Evolutionary conservation across 2,329 filamentous ascomycete genomes (phyloP).

Genomic region (Colletotrichum sp.): DNA sequence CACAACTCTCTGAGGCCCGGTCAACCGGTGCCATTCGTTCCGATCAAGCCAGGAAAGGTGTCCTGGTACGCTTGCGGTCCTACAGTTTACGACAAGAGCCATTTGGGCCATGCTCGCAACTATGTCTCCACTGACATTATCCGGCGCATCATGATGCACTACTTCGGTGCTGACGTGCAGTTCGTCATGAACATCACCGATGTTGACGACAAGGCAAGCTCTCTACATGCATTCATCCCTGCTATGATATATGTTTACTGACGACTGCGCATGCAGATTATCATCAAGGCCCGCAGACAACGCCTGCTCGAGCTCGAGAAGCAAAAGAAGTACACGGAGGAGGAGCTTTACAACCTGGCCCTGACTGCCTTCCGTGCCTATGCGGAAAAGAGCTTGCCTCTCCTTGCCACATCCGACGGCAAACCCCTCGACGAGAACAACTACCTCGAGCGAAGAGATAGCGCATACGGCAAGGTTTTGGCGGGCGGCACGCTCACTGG

Average conservation of each 20-base stretch:
- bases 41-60: constrained; percentile 73
- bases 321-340: constrained; percentile 66
- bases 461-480: constrained; percentile 59
- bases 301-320: constrained; percentile 80
- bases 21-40: constrained; percentile 75
- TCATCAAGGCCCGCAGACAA: constrained; percentile 73
- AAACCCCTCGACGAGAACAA: constrained; percentile 52
- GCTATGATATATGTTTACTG: not conserved
- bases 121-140: constrained; percentile 93
- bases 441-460: constrained; percentile 55
- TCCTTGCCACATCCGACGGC: constrained; percentile 49
- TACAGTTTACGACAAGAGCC: constrained; percentile 83
- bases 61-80: constrained; percentile 92
- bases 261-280: constrained; percentile 46
- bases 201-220: constrained; percentile 72
- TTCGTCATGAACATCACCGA: constrained; percentile 97
- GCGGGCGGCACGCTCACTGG: constrained; percentile 60
- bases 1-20: constrained; percentile 81
- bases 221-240: accelerated
- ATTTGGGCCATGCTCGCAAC: constrained; percentile 85
- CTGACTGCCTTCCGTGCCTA: constrained; percentile 61
- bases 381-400: constrained; percentile 58
- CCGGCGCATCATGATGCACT: constrained; percentile 79
- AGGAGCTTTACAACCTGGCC: constrained; percentile 52
- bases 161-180: constrained; percentile 81